Conservation (phyloP, 1,139 yeast species). For the Suhomyces bokatorum region DNA sequence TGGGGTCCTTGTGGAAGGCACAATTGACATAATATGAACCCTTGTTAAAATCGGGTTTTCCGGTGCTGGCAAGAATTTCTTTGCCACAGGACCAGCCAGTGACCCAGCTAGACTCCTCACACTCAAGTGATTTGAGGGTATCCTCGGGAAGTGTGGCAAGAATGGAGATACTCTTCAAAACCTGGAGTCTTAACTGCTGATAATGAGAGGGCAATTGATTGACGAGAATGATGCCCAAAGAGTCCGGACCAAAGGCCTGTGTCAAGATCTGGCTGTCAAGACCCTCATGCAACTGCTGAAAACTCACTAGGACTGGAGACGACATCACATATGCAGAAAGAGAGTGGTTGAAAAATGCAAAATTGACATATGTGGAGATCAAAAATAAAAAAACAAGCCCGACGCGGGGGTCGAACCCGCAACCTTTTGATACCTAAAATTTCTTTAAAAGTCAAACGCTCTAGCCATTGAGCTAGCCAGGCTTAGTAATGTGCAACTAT, state of each 20-base stretch:
- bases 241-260: constrained; percentile 57
- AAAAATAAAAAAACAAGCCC: constrained; percentile 18
- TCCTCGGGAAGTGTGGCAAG: constrained; percentile 45
- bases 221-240: constrained; percentile 55
- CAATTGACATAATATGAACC: constrained; percentile 66
- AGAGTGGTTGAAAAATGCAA: not conserved
- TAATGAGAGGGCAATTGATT: constrained; percentile 44
- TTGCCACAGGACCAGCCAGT: constrained; percentile 71
- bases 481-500: constrained; percentile 3
- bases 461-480: constrained; percentile 51
- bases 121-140: constrained; percentile 41
- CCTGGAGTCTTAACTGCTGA: constrained; percentile 39
- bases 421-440: constrained; percentile 20
- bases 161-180: constrained; percentile 45
- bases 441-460: constrained; percentile 45
- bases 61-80: constrained; percentile 43
- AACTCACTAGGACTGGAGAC: constrained; percentile 33
- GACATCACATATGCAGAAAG: not conserved
- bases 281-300: constrained; percentile 37
- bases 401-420: constrained; percentile 31
- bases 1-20: constrained; percentile 49
- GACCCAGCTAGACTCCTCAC: constrained; percentile 50
- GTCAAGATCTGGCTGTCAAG: constrained; percentile 32
- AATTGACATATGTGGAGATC: not conserved
- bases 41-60: constrained; percentile 51